A percentile compares a stretch with the other conserved stretches of the same genome.
Conservation (phyloP, 2,329 filamentous ascomycete species). For the Rasamsonia emersonii region DNA sequence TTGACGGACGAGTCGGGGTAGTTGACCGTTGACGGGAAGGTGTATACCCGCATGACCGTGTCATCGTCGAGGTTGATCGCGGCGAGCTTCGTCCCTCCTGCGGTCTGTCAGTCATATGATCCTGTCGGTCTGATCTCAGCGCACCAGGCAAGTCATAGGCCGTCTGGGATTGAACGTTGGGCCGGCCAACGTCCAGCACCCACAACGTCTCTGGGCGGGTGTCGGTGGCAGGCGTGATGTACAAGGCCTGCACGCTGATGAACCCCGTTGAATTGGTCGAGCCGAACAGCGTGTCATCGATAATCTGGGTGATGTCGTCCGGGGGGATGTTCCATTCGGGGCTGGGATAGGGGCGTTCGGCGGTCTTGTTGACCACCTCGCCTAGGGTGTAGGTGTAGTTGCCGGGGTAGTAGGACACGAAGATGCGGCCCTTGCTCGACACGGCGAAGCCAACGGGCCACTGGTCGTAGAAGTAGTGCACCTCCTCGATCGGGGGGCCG, state of each 20-base stretch:
- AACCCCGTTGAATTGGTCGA: constrained; percentile 34
- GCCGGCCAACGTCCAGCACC: constrained; percentile 38
- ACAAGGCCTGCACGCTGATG: constrained; percentile 39
- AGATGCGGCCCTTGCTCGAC: constrained; percentile 35
- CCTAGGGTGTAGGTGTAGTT: constrained; percentile 40
- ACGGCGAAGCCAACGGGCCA: constrained; percentile 41
- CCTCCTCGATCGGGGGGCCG: constrained; percentile 40
- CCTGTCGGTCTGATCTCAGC: too few relatives aligned
- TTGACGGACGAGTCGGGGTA: constrained; percentile 41
- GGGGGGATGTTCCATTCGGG: constrained; percentile 27
- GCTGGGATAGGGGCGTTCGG: constrained; percentile 40
- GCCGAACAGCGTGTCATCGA: constrained; percentile 37
- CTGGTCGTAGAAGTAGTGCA: constrained; percentile 42
- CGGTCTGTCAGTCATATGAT: neutral
- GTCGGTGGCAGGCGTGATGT: constrained; percentile 31
- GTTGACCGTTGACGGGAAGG: constrained; percentile 34
- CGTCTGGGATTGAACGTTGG: constrained; percentile 39
- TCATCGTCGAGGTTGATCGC: constrained; percentile 35
- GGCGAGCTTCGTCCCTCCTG: constrained; percentile 38
- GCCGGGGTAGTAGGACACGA: constrained; percentile 40
- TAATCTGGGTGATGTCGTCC: constrained; percentile 29
- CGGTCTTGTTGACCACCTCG: constrained; percentile 39
- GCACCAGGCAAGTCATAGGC: constrained; percentile 32
- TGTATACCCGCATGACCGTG: constrained; percentile 32
- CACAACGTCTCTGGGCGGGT: constrained; percentile 35